A percentile compares a stretch with the other conserved stretches of the same genome.
These are phyloP conservation scores for Neurospora tetrasperma DNA, from an alignment of 495 filamentous ascomycete species.

Conservation along the genomic window DNA sequence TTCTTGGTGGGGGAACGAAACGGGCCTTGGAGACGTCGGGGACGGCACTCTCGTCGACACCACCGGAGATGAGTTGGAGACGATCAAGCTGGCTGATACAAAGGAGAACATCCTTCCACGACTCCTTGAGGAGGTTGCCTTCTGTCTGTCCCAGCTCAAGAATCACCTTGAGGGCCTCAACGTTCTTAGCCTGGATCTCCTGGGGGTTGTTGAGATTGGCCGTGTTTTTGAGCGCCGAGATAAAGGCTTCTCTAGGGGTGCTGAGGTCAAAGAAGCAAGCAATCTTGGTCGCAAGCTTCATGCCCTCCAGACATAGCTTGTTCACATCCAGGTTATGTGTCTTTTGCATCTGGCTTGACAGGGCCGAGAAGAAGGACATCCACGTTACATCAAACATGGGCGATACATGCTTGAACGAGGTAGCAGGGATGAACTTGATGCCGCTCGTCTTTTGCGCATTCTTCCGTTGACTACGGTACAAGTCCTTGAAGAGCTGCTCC, in stretches of 20 bases:
- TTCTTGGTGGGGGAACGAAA: slow-evolving; percentile 43
- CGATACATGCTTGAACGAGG: slow-evolving; percentile 86
- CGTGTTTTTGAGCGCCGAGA: slow-evolving; percentile 83
- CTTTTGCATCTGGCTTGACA: slow-evolving; percentile 85
- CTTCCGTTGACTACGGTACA: slow-evolving; percentile 76
- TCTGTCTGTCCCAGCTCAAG: slow-evolving; percentile 88
- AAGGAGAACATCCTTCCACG: slow-evolving; percentile 91
- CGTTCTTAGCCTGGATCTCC: slow-evolving; percentile 92
- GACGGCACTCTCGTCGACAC: slow-evolving; percentile 83
- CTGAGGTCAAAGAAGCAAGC: slow-evolving; percentile 89
- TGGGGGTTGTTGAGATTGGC: slow-evolving; percentile 91
- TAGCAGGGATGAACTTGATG: slow-evolving; percentile 78
- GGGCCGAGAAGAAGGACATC: slow-evolving; percentile 95
- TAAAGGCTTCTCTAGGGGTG: slow-evolving; percentile 85
- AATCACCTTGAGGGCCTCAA: slow-evolving; percentile 83
- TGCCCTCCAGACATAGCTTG: slow-evolving; percentile 84
- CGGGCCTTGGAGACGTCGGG: slow-evolving; percentile 86
- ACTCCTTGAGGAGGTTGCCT: slow-evolving; percentile 76
- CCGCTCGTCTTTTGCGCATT: slow-evolving; percentile 54
- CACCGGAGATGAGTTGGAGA: slow-evolving; percentile 86
- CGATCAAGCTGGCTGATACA: slow-evolving; percentile 95
- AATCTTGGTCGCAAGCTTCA: slow-evolving; percentile 85
- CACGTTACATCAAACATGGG: slow-evolving; percentile 99
- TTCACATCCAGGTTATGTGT: slow-evolving; percentile 86
- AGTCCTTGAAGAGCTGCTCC: slow-evolving; percentile 76